Base-by-base conservation (phyloP, 2,329 filamentous ascomycete genomes). In the Kalmusia sp. region DNA sequence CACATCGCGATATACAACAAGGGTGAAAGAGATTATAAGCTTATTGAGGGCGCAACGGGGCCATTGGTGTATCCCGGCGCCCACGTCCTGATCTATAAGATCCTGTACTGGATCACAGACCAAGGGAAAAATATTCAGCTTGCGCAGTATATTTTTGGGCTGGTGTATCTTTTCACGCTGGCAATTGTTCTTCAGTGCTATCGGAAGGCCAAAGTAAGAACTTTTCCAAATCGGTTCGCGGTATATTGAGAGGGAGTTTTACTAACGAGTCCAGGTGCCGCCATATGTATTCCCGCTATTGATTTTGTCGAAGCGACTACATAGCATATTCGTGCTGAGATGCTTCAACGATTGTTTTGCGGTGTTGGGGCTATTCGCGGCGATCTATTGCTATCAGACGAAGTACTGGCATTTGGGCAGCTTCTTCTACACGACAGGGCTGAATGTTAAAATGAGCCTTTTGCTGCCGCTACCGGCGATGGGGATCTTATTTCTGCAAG, bases 341-440 rank as follows among this genome's bases (percentile, higher is more conserved):
- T 88, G 93, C 68, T 99, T 99, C 82, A 99, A 99, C 76, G 95
- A 99, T 77, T 91, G 92, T 63, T 90, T 96, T 70, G 93, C 93
- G 15, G 85, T 89, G 3, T 81, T 95, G 63, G 91, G 91, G 62
- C 82, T 99, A 56, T 98, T 92, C 85, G 73, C 87, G 15, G 85
- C 91, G n/a, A 87, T 98, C 33, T 89, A 86, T 69, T 80, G 86
- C 58, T 90, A 92, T 70, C 91, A 97, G 77, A 84, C 83, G 39
- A 82, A 87, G 27, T 79, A 82, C 52, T 97, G 91, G 90, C 87
- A 87, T 22, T 65, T 88, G 0, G 95, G 88, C 6, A 87, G 86
- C 44, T 71, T 92, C 14, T 78, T 86, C 44, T 98, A 90, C 78
- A 89, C 88, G 45, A 82, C 87, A 66, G 93, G 92, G 1, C 76